A percentile compares a stretch with the other conserved stretches of the same genome.
Conservation (phyloP, 2,329 filamentous ascomycete species). For the Pyrenochaeta sp. region DNA sequence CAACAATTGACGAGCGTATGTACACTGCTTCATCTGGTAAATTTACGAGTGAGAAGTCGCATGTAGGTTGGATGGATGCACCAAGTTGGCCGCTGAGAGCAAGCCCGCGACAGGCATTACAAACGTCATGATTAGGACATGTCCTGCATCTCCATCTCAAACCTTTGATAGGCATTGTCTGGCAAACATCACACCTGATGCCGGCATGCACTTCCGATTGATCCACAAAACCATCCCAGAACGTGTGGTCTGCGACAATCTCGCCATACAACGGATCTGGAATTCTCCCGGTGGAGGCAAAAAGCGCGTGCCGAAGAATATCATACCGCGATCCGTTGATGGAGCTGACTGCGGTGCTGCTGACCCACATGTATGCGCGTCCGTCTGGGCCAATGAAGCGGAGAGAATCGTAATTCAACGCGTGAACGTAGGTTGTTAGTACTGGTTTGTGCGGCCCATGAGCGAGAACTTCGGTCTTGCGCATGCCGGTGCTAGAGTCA, state of each 20-base stretch:
- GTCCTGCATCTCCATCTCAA: slow-evolving; percentile 38
- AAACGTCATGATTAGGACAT: slow-evolving; percentile 36
- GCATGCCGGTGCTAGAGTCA: slow-evolving; percentile 27
- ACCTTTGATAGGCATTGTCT: slow-evolving; percentile 28
- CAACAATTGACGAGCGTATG: slow-evolving; percentile 33
- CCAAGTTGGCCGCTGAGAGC: slow-evolving; percentile 4
- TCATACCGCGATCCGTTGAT: slow-evolving; percentile 38
- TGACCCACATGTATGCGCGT: slow-evolving; percentile 40
- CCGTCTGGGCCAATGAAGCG: slow-evolving; percentile 41
- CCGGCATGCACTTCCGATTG: slow-evolving; percentile 21
- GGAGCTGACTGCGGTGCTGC: slow-evolving; percentile 34
- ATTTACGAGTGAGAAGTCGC: slow-evolving; percentile 30
- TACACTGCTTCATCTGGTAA: slow-evolving; percentile 41
- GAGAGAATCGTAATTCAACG: slow-evolving; percentile 41
- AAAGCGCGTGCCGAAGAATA: slow-evolving; percentile 42
- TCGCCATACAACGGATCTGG: slow-evolving; percentile 42
- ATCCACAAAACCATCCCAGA: slow-evolving; percentile 41
- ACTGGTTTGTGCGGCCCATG: slow-evolving; percentile 26
- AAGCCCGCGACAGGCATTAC: slow-evolving; percentile 25
- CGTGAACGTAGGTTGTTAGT: slow-evolving; percentile 42
- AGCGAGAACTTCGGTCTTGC: slow-evolving; percentile 36
- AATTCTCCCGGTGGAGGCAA: slow-evolving; percentile 26
- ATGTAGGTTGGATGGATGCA: slow-evolving; percentile 21
- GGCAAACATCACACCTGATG: slow-evolving; percentile 29
- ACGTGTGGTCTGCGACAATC: slow-evolving; percentile 47